Evolutionary conservation across 371 early-diverging fungal species (phyloP).

Genomic region (Rhizopus arrhizus): DNA sequence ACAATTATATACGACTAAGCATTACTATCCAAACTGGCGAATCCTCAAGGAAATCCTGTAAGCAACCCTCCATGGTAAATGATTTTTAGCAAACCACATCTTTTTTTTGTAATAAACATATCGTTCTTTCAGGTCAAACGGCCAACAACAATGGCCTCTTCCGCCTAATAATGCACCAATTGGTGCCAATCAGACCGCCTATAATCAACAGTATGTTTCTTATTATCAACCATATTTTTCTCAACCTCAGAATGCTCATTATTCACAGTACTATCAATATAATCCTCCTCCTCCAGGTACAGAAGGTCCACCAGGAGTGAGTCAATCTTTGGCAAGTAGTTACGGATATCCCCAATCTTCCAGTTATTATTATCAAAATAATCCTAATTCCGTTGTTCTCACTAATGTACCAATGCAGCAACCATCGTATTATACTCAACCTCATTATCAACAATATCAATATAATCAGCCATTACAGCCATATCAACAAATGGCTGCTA

Average conservation of each 20-base stretch:
- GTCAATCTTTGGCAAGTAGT: background rate
- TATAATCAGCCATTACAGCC: constrained; percentile 16
- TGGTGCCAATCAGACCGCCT: background rate
- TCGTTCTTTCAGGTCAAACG: constrained; percentile 18
- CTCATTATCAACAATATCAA: constrained; percentile 8
- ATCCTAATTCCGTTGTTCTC: background rate
- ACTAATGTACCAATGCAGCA: background rate
- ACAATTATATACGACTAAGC: background rate
- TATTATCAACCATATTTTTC: constrained; percentile 27
- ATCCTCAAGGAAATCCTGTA: constrained; percentile 28
- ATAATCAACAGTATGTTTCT: constrained; percentile 27
- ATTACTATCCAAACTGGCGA: constrained; percentile 24
- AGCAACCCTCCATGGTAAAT: constrained; percentile 30
- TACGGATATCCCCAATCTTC: constrained; percentile 12
- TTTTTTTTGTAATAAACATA: background rate
- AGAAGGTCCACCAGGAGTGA: background rate
- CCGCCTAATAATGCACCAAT: background rate
- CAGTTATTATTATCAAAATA: constrained; percentile 10
- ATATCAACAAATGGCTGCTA: constrained; percentile 2
- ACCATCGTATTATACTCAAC: too few relatives aligned
- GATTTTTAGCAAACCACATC: too few relatives aligned
- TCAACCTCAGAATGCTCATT: constrained; percentile 34
- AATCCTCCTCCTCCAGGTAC: constrained; percentile 28
- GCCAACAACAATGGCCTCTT: constrained; percentile 27
- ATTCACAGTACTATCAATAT: constrained; percentile 37